Evolutionary conservation across 2,329 filamentous ascomycete genomes (phyloP).

Genomic region (Metarhizium guizhouense): DNA sequence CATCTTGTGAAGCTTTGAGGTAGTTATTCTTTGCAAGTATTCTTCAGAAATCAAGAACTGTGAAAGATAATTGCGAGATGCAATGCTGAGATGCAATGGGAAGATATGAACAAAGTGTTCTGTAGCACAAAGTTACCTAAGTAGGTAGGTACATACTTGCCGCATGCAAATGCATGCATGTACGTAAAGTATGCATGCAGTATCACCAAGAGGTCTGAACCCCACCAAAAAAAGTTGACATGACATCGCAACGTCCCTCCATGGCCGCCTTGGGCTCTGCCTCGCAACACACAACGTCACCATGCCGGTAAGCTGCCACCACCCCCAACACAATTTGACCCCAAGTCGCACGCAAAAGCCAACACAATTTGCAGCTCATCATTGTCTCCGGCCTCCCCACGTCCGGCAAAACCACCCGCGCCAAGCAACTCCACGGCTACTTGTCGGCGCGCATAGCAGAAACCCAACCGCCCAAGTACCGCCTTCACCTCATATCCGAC

Average conservation of each 20-base stretch:
- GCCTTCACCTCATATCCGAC: slow-evolving; percentile 67
- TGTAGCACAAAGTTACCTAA: too few relatives aligned
- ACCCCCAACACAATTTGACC: background rate
- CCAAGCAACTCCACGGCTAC: slow-evolving; percentile 56
- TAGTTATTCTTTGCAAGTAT: too few relatives aligned
- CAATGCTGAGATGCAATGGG: too few relatives aligned
- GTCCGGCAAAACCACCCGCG: slow-evolving; percentile 60
- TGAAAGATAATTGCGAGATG: too few relatives aligned
- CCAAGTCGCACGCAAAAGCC: background rate
- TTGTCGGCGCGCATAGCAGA: slow-evolving; percentile 48
- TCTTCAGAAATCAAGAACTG: too few relatives aligned
- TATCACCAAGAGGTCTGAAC: background rate
- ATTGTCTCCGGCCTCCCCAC: slow-evolving; percentile 59
- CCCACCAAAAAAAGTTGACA: background rate
- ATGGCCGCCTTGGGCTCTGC: background rate
- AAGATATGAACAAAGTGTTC: too few relatives aligned
- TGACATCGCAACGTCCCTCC: background rate
- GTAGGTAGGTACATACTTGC: too few relatives aligned
- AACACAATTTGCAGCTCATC: slow-evolving; percentile 41
- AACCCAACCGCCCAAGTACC: slow-evolving; percentile 37
- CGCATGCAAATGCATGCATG: too few relatives aligned
- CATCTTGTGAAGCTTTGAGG: too few relatives aligned
- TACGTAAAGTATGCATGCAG: too few relatives aligned
- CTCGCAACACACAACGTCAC: background rate
- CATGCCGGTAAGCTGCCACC: background rate